Evolutionary conservation across 1,139 yeast genomes (phyloP), one percentile per base, ranked within the genome.

Genomic region (Lodderomyces orthopsilosis): DNA sequence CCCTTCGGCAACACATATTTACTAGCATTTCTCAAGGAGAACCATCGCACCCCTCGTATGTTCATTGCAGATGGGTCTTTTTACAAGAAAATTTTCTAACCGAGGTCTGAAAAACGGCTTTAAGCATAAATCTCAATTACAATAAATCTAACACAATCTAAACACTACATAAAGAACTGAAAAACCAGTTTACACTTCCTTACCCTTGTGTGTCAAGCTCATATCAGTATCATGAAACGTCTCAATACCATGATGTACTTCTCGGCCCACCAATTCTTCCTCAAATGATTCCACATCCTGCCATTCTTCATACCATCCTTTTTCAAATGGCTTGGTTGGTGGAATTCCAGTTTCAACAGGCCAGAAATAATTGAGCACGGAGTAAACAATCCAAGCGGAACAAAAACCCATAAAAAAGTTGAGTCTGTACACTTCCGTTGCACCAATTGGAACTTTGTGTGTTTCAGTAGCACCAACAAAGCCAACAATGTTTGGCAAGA

Each of bases 401-500:
- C 77, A 58, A 63, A 84, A 86, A 1, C 96, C 96, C 49, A 83
- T 75, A 56, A 87, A 80, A 66, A 83, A 89, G 61, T 83, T 84
- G 52, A 89, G 64, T 48, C 83, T 69, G 68, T 86, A 89, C 35
- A 89, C 75, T 47, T 79, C 69, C 37, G 81, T 76, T 2, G 96
- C 96, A 23, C 94, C 95, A 44, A 75, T 70, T 8, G 95, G 94
- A n/a, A 89, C 91, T 9, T 56, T 56, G 49, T 68, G 72, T 43
- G 68, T 76, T 21, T 83, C 88, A 14, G 83, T 81, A 5, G 84
- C 90, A 48, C 95, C 95, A 22, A 86, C 94, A 55, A 89, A 89
- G 2, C 96, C 96, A 32, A 85, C 89, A 54, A 89, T 82, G 58
- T 88, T 89, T 41, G 95, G 94, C 41, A 83, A 69, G 44, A 88